Percentiles rank a stretch among this genome's conserved stretches.
These are phyloP conservation scores for Fusarium metavorans DNA, from an alignment of 2,329 filamentous ascomycete genomes.

Conservation along the genomic window DNA sequence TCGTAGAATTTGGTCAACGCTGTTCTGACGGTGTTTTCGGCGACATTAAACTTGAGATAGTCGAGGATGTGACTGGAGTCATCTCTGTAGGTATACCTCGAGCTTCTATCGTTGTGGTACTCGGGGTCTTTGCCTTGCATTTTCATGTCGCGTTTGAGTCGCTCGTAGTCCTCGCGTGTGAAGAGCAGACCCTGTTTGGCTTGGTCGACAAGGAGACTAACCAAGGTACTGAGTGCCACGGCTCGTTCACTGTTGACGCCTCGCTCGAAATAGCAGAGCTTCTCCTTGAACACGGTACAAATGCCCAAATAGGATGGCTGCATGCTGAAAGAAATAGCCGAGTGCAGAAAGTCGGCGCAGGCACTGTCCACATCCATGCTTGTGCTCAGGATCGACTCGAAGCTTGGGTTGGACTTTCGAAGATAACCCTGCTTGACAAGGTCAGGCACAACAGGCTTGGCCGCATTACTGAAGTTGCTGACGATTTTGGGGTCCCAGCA, in stretches of 20 bases:
- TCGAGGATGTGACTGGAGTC: constrained; percentile 68
- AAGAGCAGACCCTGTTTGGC: constrained; percentile 68
- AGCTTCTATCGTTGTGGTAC: constrained; percentile 57
- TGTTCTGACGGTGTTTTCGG: constrained; percentile 55
- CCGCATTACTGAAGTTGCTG: constrained; percentile 73
- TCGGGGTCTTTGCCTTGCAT: constrained; percentile 51
- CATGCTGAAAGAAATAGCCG: constrained; percentile 70
- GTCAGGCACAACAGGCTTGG: constrained; percentile 49
- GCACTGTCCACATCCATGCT: constrained; percentile 46
- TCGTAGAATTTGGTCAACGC: constrained; percentile 52
- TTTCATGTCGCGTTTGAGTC: constrained; percentile 32
- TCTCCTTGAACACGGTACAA: constrained; percentile 74
- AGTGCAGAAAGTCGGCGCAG: constrained; percentile 60
- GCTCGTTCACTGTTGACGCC: constrained; percentile 60
- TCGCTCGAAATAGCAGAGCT: constrained; percentile 69
- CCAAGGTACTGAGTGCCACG: constrained; percentile 62
- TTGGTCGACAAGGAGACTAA: constrained; percentile 68
- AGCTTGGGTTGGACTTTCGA: constrained; percentile 58
- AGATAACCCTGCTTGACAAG: constrained; percentile 62
- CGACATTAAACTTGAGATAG: constrained; percentile 68
- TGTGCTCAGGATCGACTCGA: constrained; percentile 56
- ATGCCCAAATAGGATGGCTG: constrained; percentile 69
- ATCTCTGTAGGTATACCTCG: constrained; percentile 22
- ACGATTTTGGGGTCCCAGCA: constrained; percentile 79
- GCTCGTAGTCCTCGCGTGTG: constrained; percentile 34